phyloP scores from a whole-genome alignment of 2,329 filamentous ascomycete genomes.

The Fusarium luffae region DNA sequence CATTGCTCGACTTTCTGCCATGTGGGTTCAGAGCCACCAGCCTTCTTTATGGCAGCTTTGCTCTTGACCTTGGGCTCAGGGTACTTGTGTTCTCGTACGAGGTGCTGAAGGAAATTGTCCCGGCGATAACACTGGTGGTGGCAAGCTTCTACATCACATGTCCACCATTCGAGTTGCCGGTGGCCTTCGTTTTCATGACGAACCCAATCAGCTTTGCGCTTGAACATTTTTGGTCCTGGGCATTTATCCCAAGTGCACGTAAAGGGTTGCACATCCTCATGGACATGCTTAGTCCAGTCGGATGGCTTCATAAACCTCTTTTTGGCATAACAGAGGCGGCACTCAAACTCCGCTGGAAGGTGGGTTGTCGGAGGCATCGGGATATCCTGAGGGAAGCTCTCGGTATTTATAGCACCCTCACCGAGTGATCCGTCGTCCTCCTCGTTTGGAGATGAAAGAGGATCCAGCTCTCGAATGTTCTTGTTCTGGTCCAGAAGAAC shows the following conservation, averaged over 20 bases:
- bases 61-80: conserved; percentile 83
- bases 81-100: conserved; percentile 91
- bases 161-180: conserved; percentile 91
- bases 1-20: conserved; percentile 84
- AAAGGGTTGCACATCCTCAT: conserved; percentile 93
- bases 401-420: conserved; percentile 75
- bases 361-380: conserved; percentile 81
- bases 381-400: conserved; percentile 83
- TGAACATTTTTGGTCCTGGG: conserved; percentile 89
- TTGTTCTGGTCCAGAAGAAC: conserved; percentile 69
- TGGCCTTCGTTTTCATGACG: conserved; percentile 93
- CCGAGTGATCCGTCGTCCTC: conserved; percentile 75
- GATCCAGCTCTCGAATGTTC: conserved; percentile 69
- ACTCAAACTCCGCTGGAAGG: conserved; percentile 90
- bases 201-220: conserved; percentile 95
- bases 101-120: conserved; percentile 92
- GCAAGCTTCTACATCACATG: conserved; percentile 83
- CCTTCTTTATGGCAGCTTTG: conserved; percentile 73
- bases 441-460: conserved; percentile 59
- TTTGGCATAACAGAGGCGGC: conserved; percentile 83
- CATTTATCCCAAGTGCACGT: conserved; percentile 90
- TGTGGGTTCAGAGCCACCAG: conserved; percentile 69
- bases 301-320: conserved; percentile 92
- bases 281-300: conserved; percentile 96
- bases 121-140: conserved; percentile 85